Conservation (phyloP, 2,329 filamentous ascomycete genomes). For the Fusarium pilosicola region DNA sequence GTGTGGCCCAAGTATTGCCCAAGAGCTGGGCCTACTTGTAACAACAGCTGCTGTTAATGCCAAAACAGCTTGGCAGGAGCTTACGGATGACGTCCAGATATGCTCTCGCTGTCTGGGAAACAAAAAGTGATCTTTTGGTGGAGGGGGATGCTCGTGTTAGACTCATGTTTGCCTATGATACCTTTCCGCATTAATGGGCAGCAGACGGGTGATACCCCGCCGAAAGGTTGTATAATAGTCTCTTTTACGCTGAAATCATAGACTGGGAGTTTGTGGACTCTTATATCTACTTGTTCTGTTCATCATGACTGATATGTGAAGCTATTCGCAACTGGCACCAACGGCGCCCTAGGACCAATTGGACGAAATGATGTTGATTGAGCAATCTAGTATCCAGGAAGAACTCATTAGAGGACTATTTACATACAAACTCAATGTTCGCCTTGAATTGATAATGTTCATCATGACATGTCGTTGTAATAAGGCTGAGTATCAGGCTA, state of each 20-base stretch:
- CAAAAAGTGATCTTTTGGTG: conserved; percentile 38
- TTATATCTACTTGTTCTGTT: conserved; percentile 4
- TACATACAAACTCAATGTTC: neutral
- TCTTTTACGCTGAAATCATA: conserved; percentile 41
- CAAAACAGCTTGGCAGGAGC: conserved; percentile 32
- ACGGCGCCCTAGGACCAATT: neutral
- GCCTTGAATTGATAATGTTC: too few species aligned
- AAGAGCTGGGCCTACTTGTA: conserved; percentile 41
- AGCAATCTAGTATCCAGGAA: neutral
- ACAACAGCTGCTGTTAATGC: conserved; percentile 17
- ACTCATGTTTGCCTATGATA: conserved; percentile 42
- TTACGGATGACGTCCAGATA: conserved; percentile 28
- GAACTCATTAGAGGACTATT: too few species aligned
- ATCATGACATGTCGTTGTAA: neutral
- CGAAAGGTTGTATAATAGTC: conserved; percentile 44
- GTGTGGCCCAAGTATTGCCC: conserved; percentile 30
- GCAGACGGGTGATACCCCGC: conserved; percentile 40
- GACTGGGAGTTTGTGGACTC: conserved; percentile 38
- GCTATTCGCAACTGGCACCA: neutral
- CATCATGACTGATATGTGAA: neutral
- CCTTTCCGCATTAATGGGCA: conserved; percentile 39
- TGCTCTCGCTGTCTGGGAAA: conserved; percentile 30
- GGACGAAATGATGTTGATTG: too few species aligned
- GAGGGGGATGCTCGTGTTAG: conserved; percentile 34
- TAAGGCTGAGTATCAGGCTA: neutral